These are phyloP conservation scores for Eucalyptus shirleyi DNA, from an alignment of 345 rosid species.

Conservation along the genomic window DNA sequence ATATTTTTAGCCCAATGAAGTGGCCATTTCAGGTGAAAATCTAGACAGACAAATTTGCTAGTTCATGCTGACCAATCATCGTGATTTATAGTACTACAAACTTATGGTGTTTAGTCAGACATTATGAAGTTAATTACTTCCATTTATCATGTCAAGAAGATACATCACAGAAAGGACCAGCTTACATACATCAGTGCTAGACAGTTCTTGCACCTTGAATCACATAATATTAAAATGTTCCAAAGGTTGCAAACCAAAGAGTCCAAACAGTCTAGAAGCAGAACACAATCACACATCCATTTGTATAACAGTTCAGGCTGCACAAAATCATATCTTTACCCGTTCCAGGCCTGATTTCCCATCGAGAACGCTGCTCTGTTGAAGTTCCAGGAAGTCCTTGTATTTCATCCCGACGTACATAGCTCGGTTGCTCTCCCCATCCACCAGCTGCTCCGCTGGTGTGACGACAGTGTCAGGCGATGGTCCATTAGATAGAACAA, in stretches of 20 bases:
- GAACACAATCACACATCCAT: neutral
- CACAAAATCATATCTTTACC: neutral
- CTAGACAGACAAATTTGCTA: neutral
- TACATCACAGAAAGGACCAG: neutral
- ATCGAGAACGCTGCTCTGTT: conserved; percentile 18
- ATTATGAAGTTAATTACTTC: neutral
- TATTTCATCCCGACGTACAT: conserved; percentile 20
- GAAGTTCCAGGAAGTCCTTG: conserved; percentile 16
- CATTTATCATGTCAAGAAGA: neutral
- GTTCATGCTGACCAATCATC: neutral
- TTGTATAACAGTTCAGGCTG: neutral
- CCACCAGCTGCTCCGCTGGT: conserved; percentile 18
- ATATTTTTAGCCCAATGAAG: neutral
- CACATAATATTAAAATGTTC: neutral
- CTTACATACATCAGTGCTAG: neutral
- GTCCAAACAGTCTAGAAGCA: neutral
- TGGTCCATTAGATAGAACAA: conserved; percentile 22
- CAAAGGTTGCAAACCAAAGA: neutral
- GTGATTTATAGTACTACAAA: neutral
- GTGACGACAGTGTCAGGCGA: conserved; percentile 23
- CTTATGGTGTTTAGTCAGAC: neutral
- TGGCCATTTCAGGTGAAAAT: neutral
- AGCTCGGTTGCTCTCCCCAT: neutral
- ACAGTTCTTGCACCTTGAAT: neutral
- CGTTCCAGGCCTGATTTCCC: conserved; percentile 22